Percentiles rank a stretch among this genome's conserved stretches.
Evolutionary conservation across 257 asterid species (phyloP).

Genomic region (Rehmannia glutinosa): DNA sequence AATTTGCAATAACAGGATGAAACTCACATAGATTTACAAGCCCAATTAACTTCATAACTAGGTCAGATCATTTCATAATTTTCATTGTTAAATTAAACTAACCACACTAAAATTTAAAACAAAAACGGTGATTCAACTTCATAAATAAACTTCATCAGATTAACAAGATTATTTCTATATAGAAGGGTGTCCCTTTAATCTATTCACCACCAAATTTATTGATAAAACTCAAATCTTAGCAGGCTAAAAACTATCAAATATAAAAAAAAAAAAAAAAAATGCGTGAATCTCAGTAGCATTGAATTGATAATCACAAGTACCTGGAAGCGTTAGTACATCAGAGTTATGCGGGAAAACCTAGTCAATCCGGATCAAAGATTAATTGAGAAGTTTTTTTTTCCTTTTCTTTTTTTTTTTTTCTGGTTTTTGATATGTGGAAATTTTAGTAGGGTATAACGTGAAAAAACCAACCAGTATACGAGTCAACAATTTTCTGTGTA

Average conservation of each 20-base stretch:
- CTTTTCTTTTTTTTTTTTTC: not conserved
- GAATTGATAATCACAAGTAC: slow-evolving; percentile 8
- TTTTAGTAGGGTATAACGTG: not conserved
- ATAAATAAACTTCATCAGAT: not conserved
- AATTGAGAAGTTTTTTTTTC: slow-evolving; percentile 4
- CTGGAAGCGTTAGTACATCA: slow-evolving; percentile 11
- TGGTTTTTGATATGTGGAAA: not conserved
- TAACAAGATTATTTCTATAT: too few species aligned
- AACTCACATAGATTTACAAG: not conserved
- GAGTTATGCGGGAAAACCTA: not conserved
- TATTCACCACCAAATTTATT: not conserved
- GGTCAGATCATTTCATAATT: not conserved
- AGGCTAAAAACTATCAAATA: not conserved
- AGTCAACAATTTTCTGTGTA: too few species aligned
- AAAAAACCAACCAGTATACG: too few species aligned
- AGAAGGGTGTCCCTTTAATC: not conserved
- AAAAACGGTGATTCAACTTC: not conserved
- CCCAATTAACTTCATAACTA: not conserved
- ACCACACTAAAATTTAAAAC: not conserved
- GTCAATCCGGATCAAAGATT: slow-evolving; percentile 20
- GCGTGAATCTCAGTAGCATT: not conserved
- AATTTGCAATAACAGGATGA: not conserved
- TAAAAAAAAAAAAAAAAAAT: not conserved
- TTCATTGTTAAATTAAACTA: not conserved
- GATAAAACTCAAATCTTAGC: slow-evolving; percentile 3